A percentile compares a stretch with the other conserved stretches of the same genome.
These are phyloP conservation scores for Pycnococcus provasolii DNA, from an alignment of 139 green algal species.

Conservation along the genomic window DNA sequence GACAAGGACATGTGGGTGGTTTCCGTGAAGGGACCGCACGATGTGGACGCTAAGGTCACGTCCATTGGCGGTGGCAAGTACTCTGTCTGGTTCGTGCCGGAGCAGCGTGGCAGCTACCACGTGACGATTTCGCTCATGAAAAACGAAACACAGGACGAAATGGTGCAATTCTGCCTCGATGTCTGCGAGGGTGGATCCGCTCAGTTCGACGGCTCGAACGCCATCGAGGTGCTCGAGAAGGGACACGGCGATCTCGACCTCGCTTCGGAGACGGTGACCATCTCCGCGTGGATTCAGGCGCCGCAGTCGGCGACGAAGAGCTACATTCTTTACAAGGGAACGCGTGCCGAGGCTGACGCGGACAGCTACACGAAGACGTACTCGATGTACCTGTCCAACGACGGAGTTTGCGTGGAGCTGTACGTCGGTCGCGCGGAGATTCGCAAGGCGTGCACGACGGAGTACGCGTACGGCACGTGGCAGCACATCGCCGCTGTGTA, in stretches of 20 bases:
- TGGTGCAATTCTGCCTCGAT: conserved; percentile 11
- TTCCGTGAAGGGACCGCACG: conserved; percentile 15
- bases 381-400: conserved; percentile 10
- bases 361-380: conserved; percentile 23
- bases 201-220: conserved; percentile 13
- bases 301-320: not conserved
- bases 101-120: conserved; percentile 3
- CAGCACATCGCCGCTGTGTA: conserved; percentile 23
- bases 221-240: conserved; percentile 14
- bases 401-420: conserved; percentile 12
- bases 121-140: not conserved
- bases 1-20: conserved; percentile 10
- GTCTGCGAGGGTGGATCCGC: conserved; percentile 9
- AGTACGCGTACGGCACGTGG: conserved; percentile 10
- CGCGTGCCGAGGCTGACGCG: not conserved
- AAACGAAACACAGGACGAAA: not conserved
- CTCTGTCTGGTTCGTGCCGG: conserved; percentile 11
- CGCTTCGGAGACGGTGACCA: not conserved
- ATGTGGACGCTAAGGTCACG: conserved; percentile 4
- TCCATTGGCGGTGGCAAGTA: conserved; percentile 16
- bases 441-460: conserved; percentile 2
- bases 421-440: conserved; percentile 16
- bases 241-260: conserved; percentile 8
- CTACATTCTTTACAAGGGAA: conserved; percentile 22
- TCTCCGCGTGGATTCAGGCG: not conserved